Conservation (phyloP, 306 rosid genomes). For the Nissolia schottii region DNA sequence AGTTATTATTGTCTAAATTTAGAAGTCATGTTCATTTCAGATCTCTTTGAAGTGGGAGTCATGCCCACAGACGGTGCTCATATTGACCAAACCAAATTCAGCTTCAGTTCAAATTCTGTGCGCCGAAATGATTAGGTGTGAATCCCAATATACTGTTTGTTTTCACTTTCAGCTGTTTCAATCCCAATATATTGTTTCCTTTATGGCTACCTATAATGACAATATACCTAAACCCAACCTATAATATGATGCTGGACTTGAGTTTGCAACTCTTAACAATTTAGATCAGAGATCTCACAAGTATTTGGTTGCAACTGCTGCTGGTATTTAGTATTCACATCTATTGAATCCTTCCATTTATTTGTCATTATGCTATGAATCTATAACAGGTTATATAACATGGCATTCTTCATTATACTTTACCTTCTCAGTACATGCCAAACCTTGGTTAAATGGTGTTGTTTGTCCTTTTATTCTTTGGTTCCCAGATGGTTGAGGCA, state of each 20-base stretch:
- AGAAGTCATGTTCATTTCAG: conserved; percentile 50
- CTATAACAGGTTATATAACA: neutral
- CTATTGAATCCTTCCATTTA: neutral
- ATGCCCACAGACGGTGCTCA: conserved; percentile 80
- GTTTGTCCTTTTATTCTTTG: neutral
- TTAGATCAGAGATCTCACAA: conserved; percentile 11
- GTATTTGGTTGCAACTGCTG: conserved; percentile 9
- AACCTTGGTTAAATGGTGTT: conserved; percentile 7
- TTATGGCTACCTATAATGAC: too few species aligned
- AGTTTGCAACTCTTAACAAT: conserved; percentile 17
- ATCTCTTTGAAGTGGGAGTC: conserved; percentile 97
- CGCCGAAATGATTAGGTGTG: conserved; percentile 86
- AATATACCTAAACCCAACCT: too few species aligned
- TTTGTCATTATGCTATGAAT: conserved; percentile 6
- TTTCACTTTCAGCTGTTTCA: neutral
- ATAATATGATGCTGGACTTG: neutral
- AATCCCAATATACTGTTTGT: conserved; percentile 17
- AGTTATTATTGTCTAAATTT: conserved; percentile 32
- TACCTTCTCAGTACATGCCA: neutral
- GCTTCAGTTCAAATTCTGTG: conserved; percentile 75
- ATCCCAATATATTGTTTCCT: neutral
- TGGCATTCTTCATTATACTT: neutral
- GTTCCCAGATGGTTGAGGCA: conserved; percentile 82
- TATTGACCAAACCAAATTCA: conserved; percentile 91
- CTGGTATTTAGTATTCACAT: conserved; percentile 12